These are phyloP conservation scores for Firmiana major DNA, from an alignment of 345 rosid species.

Conservation along the genomic window DNA sequence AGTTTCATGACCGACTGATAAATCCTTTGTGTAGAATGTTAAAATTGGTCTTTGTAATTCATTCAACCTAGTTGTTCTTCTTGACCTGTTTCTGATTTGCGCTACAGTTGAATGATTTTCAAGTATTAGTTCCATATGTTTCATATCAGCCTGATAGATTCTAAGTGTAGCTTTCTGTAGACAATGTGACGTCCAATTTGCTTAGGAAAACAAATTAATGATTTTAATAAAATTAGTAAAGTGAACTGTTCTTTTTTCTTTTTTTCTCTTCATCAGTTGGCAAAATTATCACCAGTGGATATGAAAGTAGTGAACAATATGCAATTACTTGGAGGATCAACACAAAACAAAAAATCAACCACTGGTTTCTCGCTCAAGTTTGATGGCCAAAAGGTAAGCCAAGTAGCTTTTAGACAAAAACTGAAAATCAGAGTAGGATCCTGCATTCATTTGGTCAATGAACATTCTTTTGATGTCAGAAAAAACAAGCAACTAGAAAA, in stretches of 20 bases:
- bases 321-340: constrained; percentile 65
- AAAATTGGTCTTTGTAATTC: too few relatives aligned
- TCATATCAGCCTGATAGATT: not conserved
- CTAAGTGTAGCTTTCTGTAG: not conserved
- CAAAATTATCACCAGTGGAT: constrained; percentile 63
- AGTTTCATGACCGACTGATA: not conserved
- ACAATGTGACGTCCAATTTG: not conserved
- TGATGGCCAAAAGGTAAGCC: constrained; percentile 67
- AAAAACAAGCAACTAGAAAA: too few relatives aligned
- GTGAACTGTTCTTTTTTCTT: not conserved
- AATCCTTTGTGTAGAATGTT: not conserved
- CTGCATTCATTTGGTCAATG: constrained; percentile 4
- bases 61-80: not conserved
- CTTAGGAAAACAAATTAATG: not conserved
- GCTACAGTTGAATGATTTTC: not conserved
- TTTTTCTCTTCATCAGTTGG: constrained; percentile 49
- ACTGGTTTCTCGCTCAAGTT: constrained; percentile 80
- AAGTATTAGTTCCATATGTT: not conserved
- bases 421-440: constrained; percentile 4
- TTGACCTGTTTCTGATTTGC: not conserved
- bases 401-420: not conserved
- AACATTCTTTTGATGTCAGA: constrained; percentile 14
- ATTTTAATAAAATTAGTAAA: not conserved
- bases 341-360: constrained; percentile 41
- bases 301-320: constrained; percentile 74